Conservation (phyloP, 2,329 filamentous ascomycete genomes). For the Raffaelea deltoideospora region DNA sequence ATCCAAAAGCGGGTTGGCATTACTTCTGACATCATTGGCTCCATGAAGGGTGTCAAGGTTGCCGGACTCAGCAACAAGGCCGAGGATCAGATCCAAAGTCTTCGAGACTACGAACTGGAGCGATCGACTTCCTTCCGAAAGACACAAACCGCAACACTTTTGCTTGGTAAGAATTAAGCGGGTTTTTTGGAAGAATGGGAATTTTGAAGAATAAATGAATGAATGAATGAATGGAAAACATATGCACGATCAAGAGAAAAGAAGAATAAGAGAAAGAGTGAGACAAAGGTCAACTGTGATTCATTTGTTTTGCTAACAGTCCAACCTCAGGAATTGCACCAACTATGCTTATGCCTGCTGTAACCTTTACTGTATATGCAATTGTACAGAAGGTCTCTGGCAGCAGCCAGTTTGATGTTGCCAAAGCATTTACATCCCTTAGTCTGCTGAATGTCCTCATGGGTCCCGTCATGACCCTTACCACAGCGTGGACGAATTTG, state of each 20-base stretch:
- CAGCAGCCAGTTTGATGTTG: constrained; percentile 6
- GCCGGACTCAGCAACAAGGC: constrained; percentile 27
- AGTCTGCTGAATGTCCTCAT: constrained; percentile 7
- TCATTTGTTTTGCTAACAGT: background rate
- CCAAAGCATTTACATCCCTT: constrained; percentile 6
- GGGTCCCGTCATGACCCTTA: constrained; percentile 6
- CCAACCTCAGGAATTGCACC: constrained; percentile 1
- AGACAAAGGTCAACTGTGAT: background rate
- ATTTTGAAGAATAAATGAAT: too few relatives aligned
- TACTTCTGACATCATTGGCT: constrained; percentile 29
- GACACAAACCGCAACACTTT: constrained; percentile 3
- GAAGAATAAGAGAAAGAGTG: too few relatives aligned
- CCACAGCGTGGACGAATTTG: constrained; percentile 4
- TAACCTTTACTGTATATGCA: constrained; percentile 7
- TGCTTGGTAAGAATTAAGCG: constrained; percentile 1
- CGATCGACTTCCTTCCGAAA: constrained; percentile 4
- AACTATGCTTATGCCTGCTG: constrained; percentile 5
- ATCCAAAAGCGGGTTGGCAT: constrained; percentile 32
- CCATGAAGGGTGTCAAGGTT: constrained; percentile 36
- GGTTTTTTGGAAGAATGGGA: too few relatives aligned
- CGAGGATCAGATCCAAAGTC: constrained; percentile 9
- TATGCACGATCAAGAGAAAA: too few relatives aligned
- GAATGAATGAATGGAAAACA: too few relatives aligned
- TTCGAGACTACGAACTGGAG: constrained; percentile 6
- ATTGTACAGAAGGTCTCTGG: constrained; percentile 6